phyloP scores from a whole-genome alignment of 1,139 yeast species.

The Scheffersomyces insectosa region DNA sequence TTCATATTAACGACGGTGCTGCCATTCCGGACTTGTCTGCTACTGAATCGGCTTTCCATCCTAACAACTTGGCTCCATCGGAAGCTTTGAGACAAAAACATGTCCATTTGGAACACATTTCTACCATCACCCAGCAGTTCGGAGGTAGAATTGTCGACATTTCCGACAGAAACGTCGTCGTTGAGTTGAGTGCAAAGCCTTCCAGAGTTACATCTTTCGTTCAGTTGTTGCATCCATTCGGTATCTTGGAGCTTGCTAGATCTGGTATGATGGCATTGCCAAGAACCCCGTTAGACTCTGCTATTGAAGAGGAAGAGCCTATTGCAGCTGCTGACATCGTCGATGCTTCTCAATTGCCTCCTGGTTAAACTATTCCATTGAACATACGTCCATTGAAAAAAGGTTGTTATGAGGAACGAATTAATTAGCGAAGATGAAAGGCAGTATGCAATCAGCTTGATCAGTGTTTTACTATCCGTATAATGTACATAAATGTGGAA shows the following conservation, averaged over 20 bases:
- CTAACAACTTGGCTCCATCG: constrained; percentile 84
- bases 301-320: constrained; percentile 46
- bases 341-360: constrained; percentile 85
- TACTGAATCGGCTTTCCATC: constrained; percentile 68
- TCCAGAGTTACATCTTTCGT: constrained; percentile 83
- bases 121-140: constrained; percentile 77
- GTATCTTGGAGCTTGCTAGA: constrained; percentile 93
- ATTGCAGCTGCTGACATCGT: constrained; percentile 70
- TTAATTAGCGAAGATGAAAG: no score
- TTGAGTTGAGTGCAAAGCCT: constrained; percentile 93
- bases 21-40: constrained; percentile 51
- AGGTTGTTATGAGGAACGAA: neutral
- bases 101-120: constrained; percentile 80
- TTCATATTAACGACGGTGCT: constrained; percentile 38
- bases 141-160: constrained; percentile 94
- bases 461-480: no score
- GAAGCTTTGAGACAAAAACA: constrained; percentile 95
- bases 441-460: neutral
- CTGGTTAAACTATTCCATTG: constrained; percentile 59
- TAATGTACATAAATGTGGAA: no score
- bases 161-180: constrained; percentile 89
- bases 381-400: neutral
- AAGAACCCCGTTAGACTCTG: constrained; percentile 75
- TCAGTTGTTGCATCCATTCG: constrained; percentile 90
- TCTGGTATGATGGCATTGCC: constrained; percentile 99